Evolutionary conservation across 2,329 filamentous ascomycete genomes (phyloP).

Genomic region (Didymella glomerata): DNA sequence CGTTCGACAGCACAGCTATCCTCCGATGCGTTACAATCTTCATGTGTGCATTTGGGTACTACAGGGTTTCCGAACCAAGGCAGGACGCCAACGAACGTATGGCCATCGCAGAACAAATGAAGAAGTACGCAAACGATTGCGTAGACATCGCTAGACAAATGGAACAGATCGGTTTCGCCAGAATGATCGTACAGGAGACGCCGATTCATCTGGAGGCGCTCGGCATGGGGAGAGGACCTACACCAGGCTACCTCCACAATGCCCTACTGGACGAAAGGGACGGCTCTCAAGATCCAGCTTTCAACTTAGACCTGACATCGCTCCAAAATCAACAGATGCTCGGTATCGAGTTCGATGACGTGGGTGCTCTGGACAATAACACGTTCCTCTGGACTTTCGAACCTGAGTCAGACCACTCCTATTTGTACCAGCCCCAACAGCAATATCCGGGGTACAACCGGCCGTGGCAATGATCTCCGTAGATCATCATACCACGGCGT

Average conservation of each 20-base stretch:
- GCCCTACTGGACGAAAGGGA: slow-evolving; percentile 27
- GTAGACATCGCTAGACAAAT: slow-evolving; percentile 27
- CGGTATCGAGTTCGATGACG: slow-evolving; percentile 45
- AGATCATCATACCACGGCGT: background rate
- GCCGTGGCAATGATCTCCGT: background rate
- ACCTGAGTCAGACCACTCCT: slow-evolving; percentile 40
- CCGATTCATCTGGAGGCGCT: slow-evolving; percentile 43
- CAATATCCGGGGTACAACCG: background rate
- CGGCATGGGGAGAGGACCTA: slow-evolving; percentile 30
- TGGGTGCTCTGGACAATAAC: slow-evolving; percentile 43
- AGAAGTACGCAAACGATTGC: slow-evolving; percentile 12
- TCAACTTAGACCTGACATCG: slow-evolving; percentile 45
- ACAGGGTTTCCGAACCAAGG: slow-evolving; percentile 38
- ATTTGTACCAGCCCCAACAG: slow-evolving; percentile 39
- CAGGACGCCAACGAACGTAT: slow-evolving; percentile 40
- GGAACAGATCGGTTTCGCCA: slow-evolving; percentile 48
- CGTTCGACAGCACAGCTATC: slow-evolving; percentile 49
- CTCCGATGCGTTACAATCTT: slow-evolving; percentile 48
- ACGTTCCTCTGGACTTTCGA: slow-evolving; percentile 43
- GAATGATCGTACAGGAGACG: slow-evolving; percentile 47
- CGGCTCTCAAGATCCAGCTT: slow-evolving; percentile 42
- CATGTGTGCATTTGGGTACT: slow-evolving; percentile 47
- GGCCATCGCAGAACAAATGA: slow-evolving; percentile 36
- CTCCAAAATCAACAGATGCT: slow-evolving; percentile 47
- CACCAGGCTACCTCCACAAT: slow-evolving; percentile 2